These are phyloP conservation scores for Acacia crassicarpa DNA, from an alignment of 306 rosid genomes.

Conservation along the genomic window DNA sequence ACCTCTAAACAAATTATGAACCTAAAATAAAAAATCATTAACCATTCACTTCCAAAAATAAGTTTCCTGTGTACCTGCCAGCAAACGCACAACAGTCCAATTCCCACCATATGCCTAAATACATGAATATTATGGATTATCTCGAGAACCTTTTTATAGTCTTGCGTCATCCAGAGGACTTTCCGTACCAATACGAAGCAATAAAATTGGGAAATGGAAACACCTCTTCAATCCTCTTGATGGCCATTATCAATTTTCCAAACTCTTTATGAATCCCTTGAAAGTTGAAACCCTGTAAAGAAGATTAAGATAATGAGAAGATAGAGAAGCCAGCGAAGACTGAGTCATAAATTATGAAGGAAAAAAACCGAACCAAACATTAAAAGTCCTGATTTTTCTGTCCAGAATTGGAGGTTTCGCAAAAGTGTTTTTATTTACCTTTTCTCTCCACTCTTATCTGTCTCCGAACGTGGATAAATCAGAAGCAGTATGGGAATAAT, in stretches of 20 bases:
- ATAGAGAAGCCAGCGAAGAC: not conserved
- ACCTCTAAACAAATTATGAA: not conserved
- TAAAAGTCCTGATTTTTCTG: not conserved
- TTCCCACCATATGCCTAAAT: not conserved
- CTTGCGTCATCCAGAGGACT: not conserved
- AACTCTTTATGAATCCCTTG: not conserved
- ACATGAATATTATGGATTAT: not conserved
- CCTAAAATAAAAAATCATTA: not conserved
- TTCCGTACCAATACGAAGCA: not conserved
- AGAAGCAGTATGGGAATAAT: not conserved
- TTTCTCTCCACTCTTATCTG: not conserved
- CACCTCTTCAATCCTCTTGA: not conserved
- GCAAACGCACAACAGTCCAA: not conserved
- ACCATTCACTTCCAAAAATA: not conserved
- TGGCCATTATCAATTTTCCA: not conserved
- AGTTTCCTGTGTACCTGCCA: not conserved
- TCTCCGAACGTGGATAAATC: not conserved
- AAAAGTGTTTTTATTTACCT: not conserved
- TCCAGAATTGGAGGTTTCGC: not conserved
- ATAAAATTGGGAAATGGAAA: not conserved
- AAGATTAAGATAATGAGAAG: not conserved
- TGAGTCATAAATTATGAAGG: not conserved
- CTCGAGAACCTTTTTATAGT: not conserved
- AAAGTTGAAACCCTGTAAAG: not conserved
- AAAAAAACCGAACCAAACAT: conserved; percentile 9